Evolutionary conservation across 805 yeast species (phyloP), one percentile per base, ranked within the genome.

Genomic region (Zygotorulaspora chibaensis): DNA sequence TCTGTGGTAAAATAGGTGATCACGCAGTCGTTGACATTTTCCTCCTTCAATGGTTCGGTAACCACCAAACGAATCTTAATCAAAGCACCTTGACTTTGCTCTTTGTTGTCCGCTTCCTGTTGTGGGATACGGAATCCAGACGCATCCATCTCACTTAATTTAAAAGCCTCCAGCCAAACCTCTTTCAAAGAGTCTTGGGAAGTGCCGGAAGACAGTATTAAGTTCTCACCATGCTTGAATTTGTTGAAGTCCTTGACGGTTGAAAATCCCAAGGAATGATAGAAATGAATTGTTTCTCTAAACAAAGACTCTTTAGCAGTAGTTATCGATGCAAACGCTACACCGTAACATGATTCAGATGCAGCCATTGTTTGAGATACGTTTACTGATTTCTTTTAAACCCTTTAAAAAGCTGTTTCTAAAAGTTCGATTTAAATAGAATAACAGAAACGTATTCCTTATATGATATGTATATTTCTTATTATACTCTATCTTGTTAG

Each of bases 101-200:
- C 43, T 45, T 67, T 63, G 48, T 68, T 61, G 6, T 61, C 47
- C 9, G 68, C 68, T 49, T 71, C 74, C 66, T 76, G 80, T 34
- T 69, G 66, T 23, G 71, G 83, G 69, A 54, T 77, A 63, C 73
- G 79, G 78, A 51, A 81, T 46, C 89, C 90, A 72, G 53, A 72
- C 50, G 63, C 76, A 82, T 59, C 74, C 67, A 56, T 78, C 62
- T 43, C 87, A 71, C 67, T 79, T 75, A 61, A 67, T 16, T 86
- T 87, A 62, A 80, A 83, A 17, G 81, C 68, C 62, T 83, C 86
- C 38, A 85, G 61, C 95, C 95, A 85, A 25, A 78, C 65, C 64
- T 85, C 95, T 51, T 72, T 76, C 40, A 82, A 58, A 0, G 90
- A 83, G 52, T 83, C 87, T 46, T 70, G 72, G 8, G 87, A 76